Evolutionary conservation across 2,329 filamentous ascomycete species (phyloP).

Genomic region (Sporothrix luriei): DNA sequence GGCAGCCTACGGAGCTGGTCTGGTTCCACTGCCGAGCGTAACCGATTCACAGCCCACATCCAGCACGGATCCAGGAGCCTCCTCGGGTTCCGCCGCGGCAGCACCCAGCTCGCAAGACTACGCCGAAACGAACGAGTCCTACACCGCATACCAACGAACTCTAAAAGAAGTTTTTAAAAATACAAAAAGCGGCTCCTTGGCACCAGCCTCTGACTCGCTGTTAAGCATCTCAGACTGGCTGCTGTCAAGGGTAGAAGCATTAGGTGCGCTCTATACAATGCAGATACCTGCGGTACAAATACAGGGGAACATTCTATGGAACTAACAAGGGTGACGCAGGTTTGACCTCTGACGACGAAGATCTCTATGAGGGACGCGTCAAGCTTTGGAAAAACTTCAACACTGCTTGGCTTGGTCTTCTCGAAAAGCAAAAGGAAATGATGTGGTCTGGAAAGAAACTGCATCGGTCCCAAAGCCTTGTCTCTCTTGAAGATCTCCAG

Average conservation of each 20-base stretch:
- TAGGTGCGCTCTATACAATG: conserved; percentile 51
- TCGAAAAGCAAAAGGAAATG: conserved; percentile 82
- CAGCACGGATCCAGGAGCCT: background rate
- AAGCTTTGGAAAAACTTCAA: conserved; percentile 95
- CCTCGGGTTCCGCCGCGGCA: conserved; percentile 5
- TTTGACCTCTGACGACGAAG: conserved; percentile 79
- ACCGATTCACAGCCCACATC: conserved; percentile 42
- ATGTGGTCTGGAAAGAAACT: conserved; percentile 61
- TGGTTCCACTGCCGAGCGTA: conserved; percentile 46
- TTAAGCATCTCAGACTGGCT: conserved; percentile 59
- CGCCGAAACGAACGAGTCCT: conserved; percentile 61
- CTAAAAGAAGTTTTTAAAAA: conserved; percentile 70
- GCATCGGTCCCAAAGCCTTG: conserved; percentile 62
- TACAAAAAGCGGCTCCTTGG: conserved; percentile 58
- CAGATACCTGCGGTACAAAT: background rate
- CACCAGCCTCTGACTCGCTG: conserved; percentile 56
- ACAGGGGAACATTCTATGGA: too few relatives aligned
- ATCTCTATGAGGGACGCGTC: conserved; percentile 73
- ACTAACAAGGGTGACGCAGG: conserved; percentile 53
- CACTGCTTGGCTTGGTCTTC: conserved; percentile 80
- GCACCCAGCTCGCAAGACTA: conserved; percentile 25
- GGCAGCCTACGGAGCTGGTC: conserved; percentile 53
- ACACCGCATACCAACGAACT: conserved; percentile 65
- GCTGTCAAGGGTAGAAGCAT: conserved; percentile 56
- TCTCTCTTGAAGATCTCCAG: conserved; percentile 70